Base-by-base conservation (phyloP, 1,284 basidiomycete genomes). In the Irpex rosettiformis region DNA sequence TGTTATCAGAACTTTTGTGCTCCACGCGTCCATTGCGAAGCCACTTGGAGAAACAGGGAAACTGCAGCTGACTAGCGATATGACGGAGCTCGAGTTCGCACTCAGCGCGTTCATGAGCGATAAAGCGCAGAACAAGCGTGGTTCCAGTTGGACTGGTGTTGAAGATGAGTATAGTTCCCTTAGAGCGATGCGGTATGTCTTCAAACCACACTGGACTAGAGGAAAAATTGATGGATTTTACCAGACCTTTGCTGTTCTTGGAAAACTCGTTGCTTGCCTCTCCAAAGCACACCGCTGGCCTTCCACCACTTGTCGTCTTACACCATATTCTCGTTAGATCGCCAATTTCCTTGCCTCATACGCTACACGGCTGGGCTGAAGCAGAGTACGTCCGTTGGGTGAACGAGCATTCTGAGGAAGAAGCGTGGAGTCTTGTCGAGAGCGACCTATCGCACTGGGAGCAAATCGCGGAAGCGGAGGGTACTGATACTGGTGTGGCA, bases 31-130 rank as follows among this genome's bases (percentile, higher is more conserved):
- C 16, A 92, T 98, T 56, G 89, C 89, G 10, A 86, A 86, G 64
- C 94, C 94, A 0, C 79, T 97, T 3, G 88, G 91, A 11, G 96
- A 98, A 75, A 84, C 83, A 60, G 92, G 94, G 1, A 96, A 96
- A 69, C 79, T 98, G 33, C 93, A 95, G 72, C 79, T 98, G 60
- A 93, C 94, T 56, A 91, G 87, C 55, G 96, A 98, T 71, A 96
- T 97, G 93, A 91, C 96, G 0, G 92, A 95, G 71, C 81, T 98
- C 55, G 96, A 98, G 74, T 96, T 98, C 71, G 86, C 89, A 0
- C 72, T 96, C 56, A 89, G 85, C 65, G 84, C 89, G 1, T 92
- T 96, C 69, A 77, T 94, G 67, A 78, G 77, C 53, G 79, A 88
- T 65, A 77, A 81, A 45, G 70, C 76, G 6, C 82, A 83, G 62